Conservation (phyloP, 148 eudicot genomes). For the Camellia japonica region DNA sequence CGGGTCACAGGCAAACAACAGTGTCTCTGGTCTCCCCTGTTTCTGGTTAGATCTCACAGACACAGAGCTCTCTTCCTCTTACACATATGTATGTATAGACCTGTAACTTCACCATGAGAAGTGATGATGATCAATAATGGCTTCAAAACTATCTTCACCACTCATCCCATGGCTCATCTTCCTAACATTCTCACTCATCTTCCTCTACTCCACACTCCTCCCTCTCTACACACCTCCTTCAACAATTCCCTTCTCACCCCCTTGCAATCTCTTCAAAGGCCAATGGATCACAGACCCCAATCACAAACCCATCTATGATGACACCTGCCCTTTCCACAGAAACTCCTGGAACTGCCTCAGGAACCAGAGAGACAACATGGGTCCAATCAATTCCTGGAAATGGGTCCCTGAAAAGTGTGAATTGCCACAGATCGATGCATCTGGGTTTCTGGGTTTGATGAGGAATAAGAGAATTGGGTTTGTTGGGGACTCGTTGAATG, state of each 20-base stretch:
- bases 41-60: too few species aligned
- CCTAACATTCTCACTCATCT: constrained; percentile 39
- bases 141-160: constrained; percentile 39
- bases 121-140: constrained; percentile 34
- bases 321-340: constrained; percentile 81
- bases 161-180: constrained; percentile 41
- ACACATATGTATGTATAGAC: too few species aligned
- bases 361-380: constrained; percentile 65
- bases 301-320: constrained; percentile 60
- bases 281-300: constrained; percentile 62
- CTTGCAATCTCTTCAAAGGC: constrained; percentile 69
- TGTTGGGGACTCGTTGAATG: constrained; percentile 91
- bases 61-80: too few species aligned
- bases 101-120: background rate
- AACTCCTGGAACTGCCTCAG: constrained; percentile 84
- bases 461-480: constrained; percentile 76
- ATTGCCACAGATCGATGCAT: constrained; percentile 56
- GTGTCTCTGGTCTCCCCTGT: too few species aligned
- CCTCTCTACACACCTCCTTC: constrained; percentile 21
- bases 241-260: background rate
- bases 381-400: constrained; percentile 70
- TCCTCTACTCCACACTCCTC: constrained; percentile 51
- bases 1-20: too few species aligned
- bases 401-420: constrained; percentile 77
- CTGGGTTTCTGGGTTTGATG: constrained; percentile 63